Base-by-base conservation (phyloP, 495 filamentous ascomycete species). In the Parachaetomium inaequale region DNA sequence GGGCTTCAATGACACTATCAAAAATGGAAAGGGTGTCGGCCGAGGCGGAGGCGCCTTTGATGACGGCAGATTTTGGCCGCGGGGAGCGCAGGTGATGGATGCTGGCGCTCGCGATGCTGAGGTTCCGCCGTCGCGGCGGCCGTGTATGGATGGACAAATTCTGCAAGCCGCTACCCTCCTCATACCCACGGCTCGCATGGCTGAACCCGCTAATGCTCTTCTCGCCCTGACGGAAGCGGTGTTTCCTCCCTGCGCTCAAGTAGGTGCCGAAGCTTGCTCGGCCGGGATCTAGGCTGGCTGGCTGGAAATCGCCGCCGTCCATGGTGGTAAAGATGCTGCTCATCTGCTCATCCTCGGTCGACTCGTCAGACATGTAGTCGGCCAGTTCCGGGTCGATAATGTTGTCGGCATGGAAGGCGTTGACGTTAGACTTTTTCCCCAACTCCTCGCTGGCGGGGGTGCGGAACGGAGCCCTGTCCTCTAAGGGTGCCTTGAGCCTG, bases 371-470 rank as follows among this genome's bases (percentile, higher is more conserved):
- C 79, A 98, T 88, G 75, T 93, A 98, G 29, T 92, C 90, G 2
- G 92, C 93, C 17, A 98, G 78, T 68, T 98, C 95, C 4, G 95
- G 93, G 68, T 99, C 95, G 70, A 98, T 98, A 65, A 99, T 96
- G 67, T 91, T 97, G 70, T 99, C 95, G 66, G 91, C 91, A 69
- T 98, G 95, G 67, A 98, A 98, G 29, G 93, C 91, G 36, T 93
- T 88, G 8, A 96, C 80, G 15, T 85, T 83, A n/a, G 84, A 79
- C 58, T 85, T 86, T 53, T 79, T 81, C 6, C 65, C 66, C 19
- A 77, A 74, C 29, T 84, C 76, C 52, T 96, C 90, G 56, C 87
- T 85, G 51, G 83, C 78, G 38, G 87, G 85, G 51, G 88, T 87
- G 63, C 96, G 92, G 68, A 98, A 99, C 2, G 95, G 95, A 4